Evolutionary conservation across 1,284 basidiomycete species (phyloP).

Genomic region (Entoloma clypeatum): DNA sequence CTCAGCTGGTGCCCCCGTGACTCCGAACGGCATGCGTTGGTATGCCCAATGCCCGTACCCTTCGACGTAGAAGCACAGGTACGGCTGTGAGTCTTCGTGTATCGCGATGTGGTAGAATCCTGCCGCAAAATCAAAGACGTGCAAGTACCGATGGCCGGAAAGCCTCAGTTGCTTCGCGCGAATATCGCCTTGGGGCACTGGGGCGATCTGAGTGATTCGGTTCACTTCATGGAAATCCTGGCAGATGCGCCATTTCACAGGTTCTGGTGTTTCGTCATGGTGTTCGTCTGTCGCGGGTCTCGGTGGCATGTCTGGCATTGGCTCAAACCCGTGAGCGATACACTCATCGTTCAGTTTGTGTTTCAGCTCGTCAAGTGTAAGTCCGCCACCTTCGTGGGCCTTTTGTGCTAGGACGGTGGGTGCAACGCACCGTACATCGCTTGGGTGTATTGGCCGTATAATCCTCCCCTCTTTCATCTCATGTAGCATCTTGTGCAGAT

Average conservation of each 20-base stretch:
- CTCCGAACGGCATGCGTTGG: constrained; percentile 36
- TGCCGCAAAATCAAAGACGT: constrained; percentile 19
- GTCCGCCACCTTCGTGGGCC: constrained; percentile 15
- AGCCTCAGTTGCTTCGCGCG: constrained; percentile 30
- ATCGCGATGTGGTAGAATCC: constrained; percentile 36
- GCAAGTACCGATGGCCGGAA: constrained; percentile 25
- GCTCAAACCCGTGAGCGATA: constrained; percentile 11
- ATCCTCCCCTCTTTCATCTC: constrained; percentile 30
- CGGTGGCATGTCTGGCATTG: constrained; percentile 13
- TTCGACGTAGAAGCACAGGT: constrained; percentile 36
- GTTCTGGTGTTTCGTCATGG: background rate
- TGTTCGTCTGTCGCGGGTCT: background rate
- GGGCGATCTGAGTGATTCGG: constrained; percentile 29
- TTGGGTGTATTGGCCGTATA: constrained; percentile 18
- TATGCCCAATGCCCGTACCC: constrained; percentile 33
- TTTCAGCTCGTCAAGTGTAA: constrained; percentile 18
- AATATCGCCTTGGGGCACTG: constrained; percentile 36
- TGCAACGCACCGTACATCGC: constrained; percentile 18
- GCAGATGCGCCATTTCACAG: constrained; percentile 32
- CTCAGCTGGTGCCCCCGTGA: constrained; percentile 37
- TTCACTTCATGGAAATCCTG: constrained; percentile 36
- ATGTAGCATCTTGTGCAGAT: constrained; percentile 24
- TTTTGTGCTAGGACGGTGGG: constrained; percentile 20
- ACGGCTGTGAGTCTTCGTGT: constrained; percentile 27
- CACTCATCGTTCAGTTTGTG: constrained; percentile 21